Base-by-base conservation (phyloP, 768 basidiomycete genomes). In the Dioszegia aurantiaca region DNA sequence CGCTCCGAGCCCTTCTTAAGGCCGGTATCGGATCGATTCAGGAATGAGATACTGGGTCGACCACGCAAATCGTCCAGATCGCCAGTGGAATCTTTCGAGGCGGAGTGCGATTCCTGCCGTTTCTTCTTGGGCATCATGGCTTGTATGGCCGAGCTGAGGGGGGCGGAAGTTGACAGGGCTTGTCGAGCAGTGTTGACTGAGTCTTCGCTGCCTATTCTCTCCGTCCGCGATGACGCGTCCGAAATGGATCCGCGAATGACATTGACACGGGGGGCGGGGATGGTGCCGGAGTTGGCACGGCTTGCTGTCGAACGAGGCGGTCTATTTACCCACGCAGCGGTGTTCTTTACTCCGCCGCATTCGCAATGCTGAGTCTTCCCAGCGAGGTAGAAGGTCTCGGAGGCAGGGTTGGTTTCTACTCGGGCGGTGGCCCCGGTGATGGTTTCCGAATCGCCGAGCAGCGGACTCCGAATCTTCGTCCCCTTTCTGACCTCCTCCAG, bases 271-370 rank as follows among this genome's bases (percentile, higher is more conserved):
- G 55, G 43, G 49, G 47, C 37, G 6, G 57, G 46, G 10, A 42
- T 37, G 17, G 40, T 11, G 23, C 23, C 19, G 4, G 54, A 56
- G 21, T 51, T 41, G 26, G 55, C 37, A 16, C 53, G 47, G 31
- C 42, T 56, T 23, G 39, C 21, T 23, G 45, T 16, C 17, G 6
- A 21, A 12, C 33, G 55, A 43, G 14, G 41, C 27, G 19, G 28
- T 39, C n/a, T n/a, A n/a, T n/a, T n/a, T n/a, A n/a, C n/a, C n/a
- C n/a, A n/a, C n/a, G n/a, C n/a, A n/a, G n/a, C n/a, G n/a, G n/a
- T n/a, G n/a, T n/a, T 52, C 47, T 74, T 76, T 56, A 73, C 65
- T 11, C 75, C 75, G 12, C 75, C 75, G 19, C 59, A 59, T 26
- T 72, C 70, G 27, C 60, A 49, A 55, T 76, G 75, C 11, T 59